Conservation (phyloP, 495 filamentous ascomycete species). For the Cetradonia linearis region DNA sequence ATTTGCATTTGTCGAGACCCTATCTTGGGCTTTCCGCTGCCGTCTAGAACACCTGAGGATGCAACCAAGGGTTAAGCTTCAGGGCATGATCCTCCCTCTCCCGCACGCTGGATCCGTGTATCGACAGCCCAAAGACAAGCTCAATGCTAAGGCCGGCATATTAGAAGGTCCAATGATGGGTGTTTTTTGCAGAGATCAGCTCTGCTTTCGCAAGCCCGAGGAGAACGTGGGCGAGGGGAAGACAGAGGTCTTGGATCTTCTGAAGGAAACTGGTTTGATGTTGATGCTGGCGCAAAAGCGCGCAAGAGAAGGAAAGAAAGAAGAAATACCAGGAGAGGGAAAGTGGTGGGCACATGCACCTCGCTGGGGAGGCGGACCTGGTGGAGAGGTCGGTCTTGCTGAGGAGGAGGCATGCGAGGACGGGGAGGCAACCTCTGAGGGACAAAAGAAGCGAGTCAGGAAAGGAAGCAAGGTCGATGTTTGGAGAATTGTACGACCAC, state of each 20-base stretch:
- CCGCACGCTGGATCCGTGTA: constrained; percentile 49
- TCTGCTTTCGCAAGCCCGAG: constrained; percentile 36
- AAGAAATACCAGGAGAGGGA: constrained; percentile 59
- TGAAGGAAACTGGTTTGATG: constrained; percentile 62
- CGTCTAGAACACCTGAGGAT: constrained; percentile 52
- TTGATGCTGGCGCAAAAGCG: constrained; percentile 76
- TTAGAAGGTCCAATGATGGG: constrained; percentile 63
- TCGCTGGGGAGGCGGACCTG: constrained; percentile 67
- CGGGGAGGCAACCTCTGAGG: constrained; percentile 7
- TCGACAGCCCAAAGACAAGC: constrained; percentile 55
- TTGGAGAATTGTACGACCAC: constrained; percentile 45
- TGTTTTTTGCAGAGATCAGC: constrained; percentile 49
- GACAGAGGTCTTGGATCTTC: constrained; percentile 55
- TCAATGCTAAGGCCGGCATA: constrained; percentile 59
- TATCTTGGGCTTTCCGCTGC: constrained; percentile 70
- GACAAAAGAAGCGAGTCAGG: constrained; percentile 12
- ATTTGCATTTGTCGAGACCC: constrained; percentile 63
- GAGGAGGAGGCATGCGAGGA: constrained; percentile 18
- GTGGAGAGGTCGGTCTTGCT: constrained; percentile 51
- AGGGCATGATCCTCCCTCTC: constrained; percentile 42
- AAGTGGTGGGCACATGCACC: constrained; percentile 70
- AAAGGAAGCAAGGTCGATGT: constrained; percentile 27
- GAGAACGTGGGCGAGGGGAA: constrained; percentile 39
- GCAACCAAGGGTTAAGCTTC: constrained; percentile 52
- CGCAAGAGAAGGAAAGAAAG: constrained; percentile 54